Evolutionary conservation across 2,329 filamentous ascomycete species (phyloP).

Genomic region (Sporothrix luriei): DNA sequence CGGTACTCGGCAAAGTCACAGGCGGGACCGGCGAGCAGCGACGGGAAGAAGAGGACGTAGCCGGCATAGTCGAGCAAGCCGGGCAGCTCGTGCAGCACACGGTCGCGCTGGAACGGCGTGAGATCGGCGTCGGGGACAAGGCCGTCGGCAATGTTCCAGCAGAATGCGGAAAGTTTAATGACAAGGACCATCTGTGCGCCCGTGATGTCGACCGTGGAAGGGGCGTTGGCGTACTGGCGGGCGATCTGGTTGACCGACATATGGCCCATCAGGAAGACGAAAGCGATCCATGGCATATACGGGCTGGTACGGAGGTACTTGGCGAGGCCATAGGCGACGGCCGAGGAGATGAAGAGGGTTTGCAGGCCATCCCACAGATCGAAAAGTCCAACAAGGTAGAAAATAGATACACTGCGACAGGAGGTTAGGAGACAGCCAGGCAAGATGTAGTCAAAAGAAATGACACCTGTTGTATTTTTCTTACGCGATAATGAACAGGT

Average conservation of each 20-base stretch:
- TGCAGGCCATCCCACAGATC: conserved; percentile 83
- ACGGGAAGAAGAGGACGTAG: conserved; percentile 94
- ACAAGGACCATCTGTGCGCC: conserved; percentile 97
- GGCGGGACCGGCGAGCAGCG: conserved; percentile 83
- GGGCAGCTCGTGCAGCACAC: conserved; percentile 75
- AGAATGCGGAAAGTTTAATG: conserved; percentile 96
- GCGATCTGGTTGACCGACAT: conserved; percentile 88
- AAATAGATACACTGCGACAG: conserved; percentile 67
- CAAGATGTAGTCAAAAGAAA: neutral
- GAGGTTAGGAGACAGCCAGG: neutral
- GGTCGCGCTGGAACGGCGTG: conserved; percentile 83
- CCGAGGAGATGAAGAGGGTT: conserved; percentile 77
- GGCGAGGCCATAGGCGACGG: conserved; percentile 79
- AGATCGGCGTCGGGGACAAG: conserved; percentile 75
- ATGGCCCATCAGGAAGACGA: conserved; percentile 92
- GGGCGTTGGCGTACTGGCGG: conserved; percentile 70
- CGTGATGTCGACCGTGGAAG: conserved; percentile 78
- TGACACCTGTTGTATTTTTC: conserved; percentile 33
- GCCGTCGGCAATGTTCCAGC: conserved; percentile 97
- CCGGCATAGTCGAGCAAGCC: conserved; percentile 77
- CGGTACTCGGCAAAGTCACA: conserved; percentile 95
- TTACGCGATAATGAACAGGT: conserved; percentile 79
- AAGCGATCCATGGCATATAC: conserved; percentile 97
- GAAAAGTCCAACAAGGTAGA: conserved; percentile 92
- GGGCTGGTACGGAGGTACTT: conserved; percentile 76